Evolutionary conservation across 1,284 basidiomycete genomes (phyloP), one percentile per base, ranked within the genome.

Genomic region (Marasmius tenuissimus): DNA sequence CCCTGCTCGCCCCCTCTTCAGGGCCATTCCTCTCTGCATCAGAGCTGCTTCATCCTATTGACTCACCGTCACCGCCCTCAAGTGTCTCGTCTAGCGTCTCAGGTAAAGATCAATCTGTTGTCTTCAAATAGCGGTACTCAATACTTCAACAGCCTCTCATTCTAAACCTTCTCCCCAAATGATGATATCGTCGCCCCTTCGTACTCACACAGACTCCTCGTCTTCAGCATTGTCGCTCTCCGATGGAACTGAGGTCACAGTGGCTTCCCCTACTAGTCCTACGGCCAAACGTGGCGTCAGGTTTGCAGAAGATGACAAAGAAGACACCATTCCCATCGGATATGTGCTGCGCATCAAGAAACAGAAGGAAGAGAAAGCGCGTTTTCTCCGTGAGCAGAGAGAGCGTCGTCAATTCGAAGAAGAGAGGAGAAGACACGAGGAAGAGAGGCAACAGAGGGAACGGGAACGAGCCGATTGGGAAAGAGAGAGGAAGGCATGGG

Each of bases 301-400:
- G 33, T 91, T 91, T 65, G 85, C 81, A 34, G 86, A 88, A 66
- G 81, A 85, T 68, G 81, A 83, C 64, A 88, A 85, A 66, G 86
- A 89, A 35, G 89, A 91, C 66, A 77, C 78, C 55, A 78, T 90
- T 65, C 91, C 90, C 0, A 76, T 91, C 42, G 85, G 83, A 22
- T 85, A 91, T 69, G 81, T 87, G 40, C 75, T 89, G 68, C 85
- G 88, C 55, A 81, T 83, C 69, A 86, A 85, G 75, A 86, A 88
- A 76, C 85, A 85, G 67, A 84, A 85, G 55, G 88, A 89, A 71
- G 84, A 89, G 73, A 91, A 90, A 74, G 85, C 83, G 51, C 81
- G 74, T 38, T 91, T 92, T 68, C 76, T 92, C 66, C 81, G 79
- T 57, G 81, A 81, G 68, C 84, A 91, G 69, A 81, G 81, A 61